Conservation (phyloP, 345 rosid species). For the Arabis alpina region DNA sequence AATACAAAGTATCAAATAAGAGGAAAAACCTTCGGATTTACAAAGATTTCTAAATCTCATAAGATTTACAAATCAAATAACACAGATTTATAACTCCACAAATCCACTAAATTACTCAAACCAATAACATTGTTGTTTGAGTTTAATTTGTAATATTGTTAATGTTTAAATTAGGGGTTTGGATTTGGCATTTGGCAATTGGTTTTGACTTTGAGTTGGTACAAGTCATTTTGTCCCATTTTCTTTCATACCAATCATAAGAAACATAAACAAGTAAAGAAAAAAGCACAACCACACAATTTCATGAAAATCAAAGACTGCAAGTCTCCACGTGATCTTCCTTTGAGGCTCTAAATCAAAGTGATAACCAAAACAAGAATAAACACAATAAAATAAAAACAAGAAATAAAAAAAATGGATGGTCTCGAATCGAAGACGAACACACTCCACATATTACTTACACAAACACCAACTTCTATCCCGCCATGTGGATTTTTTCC, state of each 20-base stretch:
- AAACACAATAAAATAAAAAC: neutral
- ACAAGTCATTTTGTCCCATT: slow-evolving; percentile 16
- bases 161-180: neutral
- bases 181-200: neutral
- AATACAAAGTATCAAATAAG: no score
- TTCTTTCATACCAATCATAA: slow-evolving; percentile 14
- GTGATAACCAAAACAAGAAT: neutral
- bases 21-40: no score
- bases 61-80: no score
- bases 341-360: slow-evolving; percentile 29
- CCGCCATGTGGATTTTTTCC: slow-evolving; percentile 42
- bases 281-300: slow-evolving; percentile 22
- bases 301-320: slow-evolving; percentile 10
- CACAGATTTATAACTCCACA: no score
- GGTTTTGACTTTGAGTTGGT: slow-evolving; percentile 21
- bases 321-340: slow-evolving; percentile 18
- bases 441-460: slow-evolving; percentile 33
- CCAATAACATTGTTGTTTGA: no score
- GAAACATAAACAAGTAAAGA: neutral
- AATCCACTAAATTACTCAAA: no score
- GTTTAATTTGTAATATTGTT: neutral
- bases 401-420: slow-evolving; percentile 24
- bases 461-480: slow-evolving; percentile 14
- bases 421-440: slow-evolving; percentile 28
- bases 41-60: no score